phyloP scores from a whole-genome alignment of 2,329 filamentous ascomycete species.

The Metarhizium album region DNA sequence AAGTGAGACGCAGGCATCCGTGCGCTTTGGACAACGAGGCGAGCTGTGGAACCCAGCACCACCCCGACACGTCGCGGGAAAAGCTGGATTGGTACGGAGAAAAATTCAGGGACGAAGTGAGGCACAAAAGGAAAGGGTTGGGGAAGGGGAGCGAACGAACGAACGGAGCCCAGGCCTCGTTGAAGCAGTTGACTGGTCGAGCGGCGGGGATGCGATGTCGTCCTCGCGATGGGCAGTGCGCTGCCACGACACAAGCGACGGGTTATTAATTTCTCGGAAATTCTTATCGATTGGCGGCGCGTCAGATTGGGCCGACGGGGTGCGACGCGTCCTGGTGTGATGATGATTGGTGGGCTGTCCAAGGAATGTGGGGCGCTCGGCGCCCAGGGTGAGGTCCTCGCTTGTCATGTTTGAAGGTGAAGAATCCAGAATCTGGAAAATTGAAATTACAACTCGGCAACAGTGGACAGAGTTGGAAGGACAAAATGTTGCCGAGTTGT shows the following conservation, averaged over 20 bases:
- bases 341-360: neutral
- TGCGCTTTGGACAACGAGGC: neutral
- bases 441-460: no score
- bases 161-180: no score
- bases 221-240: no score
- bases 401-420: neutral
- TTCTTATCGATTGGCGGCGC: neutral
- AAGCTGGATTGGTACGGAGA: neutral
- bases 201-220: no score
- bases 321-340: neutral
- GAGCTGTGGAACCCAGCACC: neutral
- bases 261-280: neutral
- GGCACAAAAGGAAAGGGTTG: no score
- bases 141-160: no score
- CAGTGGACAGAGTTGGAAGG: no score
- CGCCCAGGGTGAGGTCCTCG: neutral
- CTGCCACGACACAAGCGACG: no score
- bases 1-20: slow-evolving; percentile 5
- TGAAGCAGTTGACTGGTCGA: no score
- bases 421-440: no score
- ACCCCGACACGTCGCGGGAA: neutral
- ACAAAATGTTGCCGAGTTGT: no score
- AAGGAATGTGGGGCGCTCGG: neutral
- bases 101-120: no score
- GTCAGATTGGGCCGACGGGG: neutral